Conservation (phyloP, 2,329 filamentous ascomycete genomes). For the Alternaria triticimaculans region DNA sequence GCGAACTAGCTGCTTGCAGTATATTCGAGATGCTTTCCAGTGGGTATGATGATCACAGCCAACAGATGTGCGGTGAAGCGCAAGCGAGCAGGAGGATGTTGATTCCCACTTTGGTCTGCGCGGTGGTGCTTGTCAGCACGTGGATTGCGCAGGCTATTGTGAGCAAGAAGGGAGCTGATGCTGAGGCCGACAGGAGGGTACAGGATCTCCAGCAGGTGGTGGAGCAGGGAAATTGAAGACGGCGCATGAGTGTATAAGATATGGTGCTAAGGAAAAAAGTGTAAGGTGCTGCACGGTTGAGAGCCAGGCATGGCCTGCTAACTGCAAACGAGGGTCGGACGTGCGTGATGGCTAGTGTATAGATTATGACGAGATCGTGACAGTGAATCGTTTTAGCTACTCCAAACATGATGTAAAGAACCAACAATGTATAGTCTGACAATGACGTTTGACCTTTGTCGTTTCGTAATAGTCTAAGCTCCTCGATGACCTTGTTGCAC, state of each 20-base stretch:
- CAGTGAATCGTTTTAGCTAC: too few species aligned
- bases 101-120: background rate
- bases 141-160: background rate
- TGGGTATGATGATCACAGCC: background rate
- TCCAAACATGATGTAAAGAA: too few species aligned
- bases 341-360: background rate
- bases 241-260: background rate
- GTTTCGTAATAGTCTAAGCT: too few species aligned
- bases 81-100: background rate
- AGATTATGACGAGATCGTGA: background rate
- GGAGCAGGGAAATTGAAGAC: too few species aligned
- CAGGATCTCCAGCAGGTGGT: too few species aligned
- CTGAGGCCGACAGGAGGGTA: background rate
- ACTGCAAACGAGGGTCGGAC: background rate
- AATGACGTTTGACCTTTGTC: too few species aligned
- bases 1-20: conserved; percentile 2
- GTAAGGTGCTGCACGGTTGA: background rate
- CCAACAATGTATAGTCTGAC: too few species aligned
- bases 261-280: background rate
- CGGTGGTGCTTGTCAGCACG: background rate
- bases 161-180: background rate
- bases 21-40: background rate
- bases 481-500: too few species aligned
- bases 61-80: background rate
- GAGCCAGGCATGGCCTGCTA: background rate